These are phyloP conservation scores for Chalciporus piperatoides DNA, from an alignment of 1,284 basidiomycete genomes.

Conservation along the genomic window DNA sequence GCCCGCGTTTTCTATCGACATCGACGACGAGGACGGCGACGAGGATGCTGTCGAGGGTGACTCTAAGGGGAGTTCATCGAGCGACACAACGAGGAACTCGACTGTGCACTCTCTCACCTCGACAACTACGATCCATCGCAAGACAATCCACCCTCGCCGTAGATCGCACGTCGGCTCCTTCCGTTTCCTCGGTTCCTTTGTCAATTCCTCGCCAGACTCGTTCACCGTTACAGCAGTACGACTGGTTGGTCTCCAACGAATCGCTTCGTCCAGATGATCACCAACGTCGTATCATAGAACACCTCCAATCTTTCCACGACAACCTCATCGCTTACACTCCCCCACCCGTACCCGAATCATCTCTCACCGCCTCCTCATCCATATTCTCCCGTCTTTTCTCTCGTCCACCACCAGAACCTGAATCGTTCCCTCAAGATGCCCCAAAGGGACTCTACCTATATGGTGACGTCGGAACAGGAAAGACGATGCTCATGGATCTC, in stretches of 20 bases:
- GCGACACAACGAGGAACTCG: constrained; percentile 2
- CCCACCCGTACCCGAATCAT: constrained; percentile 44
- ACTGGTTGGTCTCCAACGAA: constrained; percentile 69
- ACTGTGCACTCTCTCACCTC: not conserved
- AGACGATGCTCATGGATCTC: constrained; percentile 99
- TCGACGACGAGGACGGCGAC: constrained; percentile 1
- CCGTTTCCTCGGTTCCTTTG: not conserved
- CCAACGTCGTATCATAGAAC: constrained; percentile 81
- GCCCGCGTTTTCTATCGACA: not conserved
- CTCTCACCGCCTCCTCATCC: constrained; percentile 7
- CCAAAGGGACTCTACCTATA: constrained; percentile 96
- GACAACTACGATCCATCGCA: constrained; percentile 1
- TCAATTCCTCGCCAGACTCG: not conserved
- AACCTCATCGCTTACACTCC: constrained; percentile 71
- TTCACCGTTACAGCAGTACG: constrained; percentile 69
- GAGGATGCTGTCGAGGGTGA: constrained; percentile 1
- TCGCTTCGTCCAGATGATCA: constrained; percentile 75
- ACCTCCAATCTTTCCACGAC: constrained; percentile 79
- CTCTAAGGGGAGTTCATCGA: not conserved
- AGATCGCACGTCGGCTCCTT: not conserved
- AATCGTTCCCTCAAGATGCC: constrained; percentile 45
- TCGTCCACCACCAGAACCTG: constrained; percentile 39
- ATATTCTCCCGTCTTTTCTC: constrained; percentile 61
- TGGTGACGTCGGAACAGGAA: constrained; percentile 96
- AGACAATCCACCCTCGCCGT: constrained; percentile 16